These are phyloP conservation scores for Fusarium floridanum DNA, from an alignment of 2,329 filamentous ascomycete species.

Conservation along the genomic window DNA sequence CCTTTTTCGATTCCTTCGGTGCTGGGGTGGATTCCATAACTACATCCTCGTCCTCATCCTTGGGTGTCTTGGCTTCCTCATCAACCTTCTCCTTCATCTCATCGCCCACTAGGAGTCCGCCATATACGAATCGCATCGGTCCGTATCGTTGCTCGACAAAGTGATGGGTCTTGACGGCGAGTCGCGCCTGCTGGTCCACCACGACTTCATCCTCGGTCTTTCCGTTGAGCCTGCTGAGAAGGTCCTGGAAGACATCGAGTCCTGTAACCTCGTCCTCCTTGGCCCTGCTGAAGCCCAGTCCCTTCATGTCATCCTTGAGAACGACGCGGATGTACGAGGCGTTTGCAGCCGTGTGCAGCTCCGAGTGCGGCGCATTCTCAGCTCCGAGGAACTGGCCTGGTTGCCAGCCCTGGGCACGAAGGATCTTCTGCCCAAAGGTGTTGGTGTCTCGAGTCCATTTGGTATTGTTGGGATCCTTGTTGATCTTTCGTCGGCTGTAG, in stretches of 20 bases:
- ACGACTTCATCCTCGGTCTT: constrained; percentile 81
- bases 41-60: constrained; percentile 39
- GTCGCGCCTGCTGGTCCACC: constrained; percentile 75
- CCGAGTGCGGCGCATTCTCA: constrained; percentile 79
- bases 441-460: constrained; percentile 87
- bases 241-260: constrained; percentile 85
- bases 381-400: constrained; percentile 87
- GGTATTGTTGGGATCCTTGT: constrained; percentile 94
- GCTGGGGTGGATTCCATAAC: constrained; percentile 40
- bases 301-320: constrained; percentile 91
- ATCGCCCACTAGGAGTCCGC: constrained; percentile 77
- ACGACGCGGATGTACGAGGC: constrained; percentile 86
- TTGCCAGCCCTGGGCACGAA: constrained; percentile 90
- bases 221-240: constrained; percentile 91
- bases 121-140: constrained; percentile 85
- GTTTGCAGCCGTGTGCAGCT: constrained; percentile 83
- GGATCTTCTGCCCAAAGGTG: constrained; percentile 90
- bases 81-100: constrained; percentile 60
- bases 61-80: constrained; percentile 25
- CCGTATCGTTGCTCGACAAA: constrained; percentile 84
- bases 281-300: constrained; percentile 84
- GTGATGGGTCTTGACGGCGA: constrained; percentile 77
- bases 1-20: constrained; percentile 52
- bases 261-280: constrained; percentile 85
- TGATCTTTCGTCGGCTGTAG: constrained; percentile 73